These are phyloP conservation scores for Miscanthus sacchariflorus DNA, from an alignment of 202 grass and related monocot species.

Conservation along the genomic window DNA sequence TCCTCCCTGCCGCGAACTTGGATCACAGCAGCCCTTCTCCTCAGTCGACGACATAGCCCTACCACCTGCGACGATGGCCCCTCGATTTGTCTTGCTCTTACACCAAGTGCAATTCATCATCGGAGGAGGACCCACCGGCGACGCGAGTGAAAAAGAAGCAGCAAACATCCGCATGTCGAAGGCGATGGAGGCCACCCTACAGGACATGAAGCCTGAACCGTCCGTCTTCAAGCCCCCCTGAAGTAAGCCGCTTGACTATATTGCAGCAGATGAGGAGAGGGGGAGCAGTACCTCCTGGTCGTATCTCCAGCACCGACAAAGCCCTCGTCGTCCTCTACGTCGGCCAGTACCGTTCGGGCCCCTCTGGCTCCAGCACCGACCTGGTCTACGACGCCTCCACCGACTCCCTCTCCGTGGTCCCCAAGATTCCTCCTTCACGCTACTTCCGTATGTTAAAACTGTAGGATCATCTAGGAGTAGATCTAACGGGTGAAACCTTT, in stretches of 20 bases:
- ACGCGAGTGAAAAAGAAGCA: background rate
- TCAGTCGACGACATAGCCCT: background rate
- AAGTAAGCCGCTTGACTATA: background rate
- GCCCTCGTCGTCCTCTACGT: background rate
- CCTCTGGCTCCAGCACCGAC: no score
- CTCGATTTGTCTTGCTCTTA: background rate
- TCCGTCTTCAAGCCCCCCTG: background rate
- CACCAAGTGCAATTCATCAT: background rate
- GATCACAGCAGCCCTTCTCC: no score
- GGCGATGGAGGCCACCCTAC: background rate
- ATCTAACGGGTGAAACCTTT: no score
- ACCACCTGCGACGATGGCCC: background rate
- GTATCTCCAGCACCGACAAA: constrained; percentile 2
- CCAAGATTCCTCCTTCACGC: background rate
- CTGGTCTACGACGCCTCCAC: background rate
- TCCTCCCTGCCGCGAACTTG: no score
- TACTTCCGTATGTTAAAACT: background rate
- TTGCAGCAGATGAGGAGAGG: background rate
- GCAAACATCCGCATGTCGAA: no score
- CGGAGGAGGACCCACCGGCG: background rate
- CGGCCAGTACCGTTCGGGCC: background rate
- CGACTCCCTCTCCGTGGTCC: background rate
- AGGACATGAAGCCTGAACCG: background rate
- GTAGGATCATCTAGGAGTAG: no score
- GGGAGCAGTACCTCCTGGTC: background rate